These are phyloP conservation scores for Aspergillus kassunensis DNA, from an alignment of 495 filamentous ascomycete genomes.

Conservation along the genomic window DNA sequence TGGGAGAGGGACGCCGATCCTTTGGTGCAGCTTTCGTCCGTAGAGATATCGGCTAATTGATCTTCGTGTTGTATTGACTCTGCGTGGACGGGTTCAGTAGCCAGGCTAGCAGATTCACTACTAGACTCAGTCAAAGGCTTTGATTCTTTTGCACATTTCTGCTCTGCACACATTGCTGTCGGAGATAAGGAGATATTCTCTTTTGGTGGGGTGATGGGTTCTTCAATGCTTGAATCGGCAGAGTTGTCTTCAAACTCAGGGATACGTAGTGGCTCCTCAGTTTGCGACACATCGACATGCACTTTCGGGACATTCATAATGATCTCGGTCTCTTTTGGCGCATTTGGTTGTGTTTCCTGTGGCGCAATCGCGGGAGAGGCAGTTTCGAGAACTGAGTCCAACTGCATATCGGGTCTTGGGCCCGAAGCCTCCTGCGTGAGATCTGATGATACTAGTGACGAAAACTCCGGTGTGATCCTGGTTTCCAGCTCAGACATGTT, in stretches of 20 bases:
- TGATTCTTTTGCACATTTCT: not conserved
- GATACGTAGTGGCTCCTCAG: not conserved
- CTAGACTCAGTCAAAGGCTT: not conserved
- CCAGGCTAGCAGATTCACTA: not conserved
- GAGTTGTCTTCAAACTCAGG: not conserved
- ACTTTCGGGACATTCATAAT: not conserved
- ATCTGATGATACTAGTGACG: not conserved
- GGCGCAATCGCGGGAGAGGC: not conserved
- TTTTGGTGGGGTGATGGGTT: not conserved
- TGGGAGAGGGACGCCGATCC: not conserved
- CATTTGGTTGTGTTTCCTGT: not conserved
- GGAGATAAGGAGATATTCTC: not conserved
- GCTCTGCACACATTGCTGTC: not conserved
- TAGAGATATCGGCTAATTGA: not conserved
- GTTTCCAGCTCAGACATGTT: not conserved
- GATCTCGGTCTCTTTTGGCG: not conserved
- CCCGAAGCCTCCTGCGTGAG: not conserved
- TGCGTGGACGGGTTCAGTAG: not conserved
- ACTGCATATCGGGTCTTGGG: not conserved
- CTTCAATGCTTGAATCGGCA: not conserved
- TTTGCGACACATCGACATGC: not conserved
- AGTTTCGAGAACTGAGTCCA: not conserved
- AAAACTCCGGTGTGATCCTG: not conserved
- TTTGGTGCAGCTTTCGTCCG: not conserved
- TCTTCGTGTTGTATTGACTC: not conserved